phyloP scores from a whole-genome alignment of 495 filamentous ascomycete genomes.

The Cetradonia linearis region DNA sequence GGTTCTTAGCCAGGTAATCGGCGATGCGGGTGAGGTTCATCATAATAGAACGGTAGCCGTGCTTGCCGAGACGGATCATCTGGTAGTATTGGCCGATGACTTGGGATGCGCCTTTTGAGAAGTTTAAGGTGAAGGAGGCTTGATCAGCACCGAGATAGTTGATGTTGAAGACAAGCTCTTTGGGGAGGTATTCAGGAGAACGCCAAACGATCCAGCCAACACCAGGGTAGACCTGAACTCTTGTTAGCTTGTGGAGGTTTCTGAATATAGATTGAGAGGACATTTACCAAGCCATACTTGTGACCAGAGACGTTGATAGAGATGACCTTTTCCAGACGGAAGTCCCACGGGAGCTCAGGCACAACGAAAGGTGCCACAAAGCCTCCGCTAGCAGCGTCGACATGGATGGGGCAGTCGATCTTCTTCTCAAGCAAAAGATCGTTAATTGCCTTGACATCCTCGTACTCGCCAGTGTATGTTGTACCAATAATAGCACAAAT shows the following conservation, averaged over 20 bases:
- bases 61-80: constrained; percentile 81
- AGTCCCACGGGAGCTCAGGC: constrained; percentile 80
- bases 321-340: constrained; percentile 72
- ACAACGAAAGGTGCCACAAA: constrained; percentile 83
- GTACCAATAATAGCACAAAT: constrained; percentile 85
- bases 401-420: constrained; percentile 76
- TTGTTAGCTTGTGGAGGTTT: constrained; percentile 1
- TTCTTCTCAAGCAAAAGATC: constrained; percentile 61
- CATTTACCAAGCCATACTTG: constrained; percentile 57
- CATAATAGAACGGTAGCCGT: constrained; percentile 82
- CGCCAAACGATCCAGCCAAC: constrained; percentile 92
- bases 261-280: neutral
- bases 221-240: constrained; percentile 63
- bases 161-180: constrained; percentile 94
- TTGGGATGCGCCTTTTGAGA: constrained; percentile 84
- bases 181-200: constrained; percentile 66
- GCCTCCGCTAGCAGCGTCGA: constrained; percentile 82
- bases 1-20: constrained; percentile 62
- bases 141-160: constrained; percentile 94
- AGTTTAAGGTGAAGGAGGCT: constrained; percentile 95
- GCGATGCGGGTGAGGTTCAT: constrained; percentile 71
- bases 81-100: constrained; percentile 96
- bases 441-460: constrained; percentile 83
- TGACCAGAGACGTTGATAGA: constrained; percentile 90
- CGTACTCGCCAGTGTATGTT: constrained; percentile 93